Evolutionary conservation across 495 filamentous ascomycete genomes (phyloP), one percentile per base, ranked within the genome.

Genomic region (Thozetella sp.): DNA sequence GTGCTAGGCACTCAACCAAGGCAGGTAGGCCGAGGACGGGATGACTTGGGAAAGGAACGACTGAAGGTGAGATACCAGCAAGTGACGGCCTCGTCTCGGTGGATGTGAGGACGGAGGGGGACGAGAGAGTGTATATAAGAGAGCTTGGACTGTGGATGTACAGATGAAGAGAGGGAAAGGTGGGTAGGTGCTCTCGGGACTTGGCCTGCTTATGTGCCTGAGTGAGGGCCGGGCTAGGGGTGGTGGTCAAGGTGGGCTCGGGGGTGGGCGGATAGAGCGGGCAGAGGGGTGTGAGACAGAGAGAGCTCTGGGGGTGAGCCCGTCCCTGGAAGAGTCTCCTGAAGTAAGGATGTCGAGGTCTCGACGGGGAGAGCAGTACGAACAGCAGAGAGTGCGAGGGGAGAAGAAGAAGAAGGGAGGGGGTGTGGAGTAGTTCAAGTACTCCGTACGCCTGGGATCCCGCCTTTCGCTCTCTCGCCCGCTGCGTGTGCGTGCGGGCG

Each of bases 21-120:
- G 43, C 43, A 48, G 43, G 20, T n/a, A 48, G 22, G 19, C 17
- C 26, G 22, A 25, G 22, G 51, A 3, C 26, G 22, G 51, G 51
- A 53, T 53, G 51, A 46, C 52, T 24, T 55, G 40, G 54, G 55
- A 51, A 79, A 80, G 63, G 78, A 80, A 70, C 51, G 76, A 80
- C 78, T 80, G 66, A 60, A 61, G 73, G 72, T 75, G 56, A 72
- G 75, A 64, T 62, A 56, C 40, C 51, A 53, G 62, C 57, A 60
- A 23, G 24, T 19, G 56, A 58, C 34, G 52, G 59, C 45, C 58
- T 58, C 59, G 52, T 23, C n/a, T n/a, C n/a, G n/a, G 48, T 52
- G 55, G 59, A 56, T 51, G 60, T 57, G 58, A 53, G 57, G 30
- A 52, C 48, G 53, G 25, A 55, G 61, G 54, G 56, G n/a, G n/a